phyloP scores from a whole-genome alignment of 768 basidiomycete species.

The Piloderma croceum region DNA sequence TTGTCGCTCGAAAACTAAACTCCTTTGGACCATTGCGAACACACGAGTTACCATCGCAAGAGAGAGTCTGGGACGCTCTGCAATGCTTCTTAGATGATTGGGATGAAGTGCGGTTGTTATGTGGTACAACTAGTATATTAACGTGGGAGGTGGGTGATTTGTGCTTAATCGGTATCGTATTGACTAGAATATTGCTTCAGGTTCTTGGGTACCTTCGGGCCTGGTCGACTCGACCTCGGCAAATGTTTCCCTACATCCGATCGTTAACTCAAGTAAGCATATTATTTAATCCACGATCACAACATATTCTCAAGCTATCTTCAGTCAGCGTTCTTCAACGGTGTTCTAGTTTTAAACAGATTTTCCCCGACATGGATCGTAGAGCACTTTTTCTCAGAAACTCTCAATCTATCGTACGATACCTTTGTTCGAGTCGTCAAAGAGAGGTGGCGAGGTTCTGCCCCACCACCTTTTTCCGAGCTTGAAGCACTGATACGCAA shows the following conservation, averaged over 20 bases:
- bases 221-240: conserved; percentile 39
- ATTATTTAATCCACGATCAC: conserved; percentile 1
- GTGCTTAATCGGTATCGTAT: neutral
- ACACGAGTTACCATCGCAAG: conserved; percentile 43
- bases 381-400: conserved; percentile 61
- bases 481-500: conserved; percentile 35
- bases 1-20: conserved; percentile 59
- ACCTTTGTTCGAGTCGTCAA: conserved; percentile 35
- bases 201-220: conserved; percentile 45
- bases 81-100: conserved; percentile 48
- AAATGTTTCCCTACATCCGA: conserved; percentile 52
- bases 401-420: conserved; percentile 50
- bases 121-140: conserved; percentile 37
- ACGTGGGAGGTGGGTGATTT: conserved; percentile 60
- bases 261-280: conserved; percentile 55
- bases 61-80: conserved; percentile 48
- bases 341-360: conserved; percentile 45
- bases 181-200: conserved; percentile 22
- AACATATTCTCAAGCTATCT: conserved; percentile 5
- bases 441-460: conserved; percentile 33
- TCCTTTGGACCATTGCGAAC: conserved; percentile 66
- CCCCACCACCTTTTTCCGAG: conserved; percentile 34
- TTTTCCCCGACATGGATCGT: conserved; percentile 50
- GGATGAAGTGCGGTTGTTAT: conserved; percentile 46
- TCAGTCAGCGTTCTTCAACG: conserved; percentile 57